A percentile compares a stretch with the other conserved stretches of the same genome.
Conservation (phyloP, 1,284 basidiomycete genomes). For the Vanrija sp. region DNA sequence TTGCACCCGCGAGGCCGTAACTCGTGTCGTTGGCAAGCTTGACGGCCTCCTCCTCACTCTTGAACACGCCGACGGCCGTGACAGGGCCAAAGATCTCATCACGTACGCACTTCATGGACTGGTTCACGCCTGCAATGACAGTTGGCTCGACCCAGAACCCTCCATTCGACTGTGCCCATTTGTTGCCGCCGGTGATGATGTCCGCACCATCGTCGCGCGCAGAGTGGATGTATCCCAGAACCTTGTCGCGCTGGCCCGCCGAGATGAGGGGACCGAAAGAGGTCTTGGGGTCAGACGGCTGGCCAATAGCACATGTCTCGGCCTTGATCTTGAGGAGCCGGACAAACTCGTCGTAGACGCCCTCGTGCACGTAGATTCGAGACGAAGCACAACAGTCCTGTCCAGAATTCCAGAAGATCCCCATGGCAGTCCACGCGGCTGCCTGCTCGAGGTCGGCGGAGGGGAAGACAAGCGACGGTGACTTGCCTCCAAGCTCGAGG, state of each 20-base stretch:
- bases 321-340: conserved; percentile 63
- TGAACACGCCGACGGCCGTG: conserved; percentile 46
- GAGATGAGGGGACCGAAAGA: conserved; percentile 80
- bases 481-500: conserved; percentile 55
- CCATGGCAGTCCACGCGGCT: conserved; percentile 50
- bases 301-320: conserved; percentile 64
- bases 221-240: conserved; percentile 81
- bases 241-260: conserved; percentile 78
- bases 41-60: conserved; percentile 52
- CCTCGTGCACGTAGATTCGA: conserved; percentile 72
- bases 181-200: conserved; percentile 68
- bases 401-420: conserved; percentile 32
- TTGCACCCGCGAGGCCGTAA: conserved; percentile 80
- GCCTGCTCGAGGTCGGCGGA: conserved; percentile 63
- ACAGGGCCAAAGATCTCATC: conserved; percentile 52
- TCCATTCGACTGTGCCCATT: conserved; percentile 24
- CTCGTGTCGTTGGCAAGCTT: conserved; percentile 72
- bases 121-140: conserved; percentile 36
- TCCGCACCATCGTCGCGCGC: conserved; percentile 85
- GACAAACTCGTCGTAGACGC: conserved; percentile 74
- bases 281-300: conserved; percentile 67
- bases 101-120: conserved; percentile 32
- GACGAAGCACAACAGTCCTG: conserved; percentile 53
- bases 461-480: conserved; percentile 51
- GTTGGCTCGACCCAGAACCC: conserved; percentile 47